Percentiles rank a stretch among this genome's conserved stretches.
Conservation (phyloP, 2,329 filamentous ascomycete genomes). For the Alternaria sp. region DNA sequence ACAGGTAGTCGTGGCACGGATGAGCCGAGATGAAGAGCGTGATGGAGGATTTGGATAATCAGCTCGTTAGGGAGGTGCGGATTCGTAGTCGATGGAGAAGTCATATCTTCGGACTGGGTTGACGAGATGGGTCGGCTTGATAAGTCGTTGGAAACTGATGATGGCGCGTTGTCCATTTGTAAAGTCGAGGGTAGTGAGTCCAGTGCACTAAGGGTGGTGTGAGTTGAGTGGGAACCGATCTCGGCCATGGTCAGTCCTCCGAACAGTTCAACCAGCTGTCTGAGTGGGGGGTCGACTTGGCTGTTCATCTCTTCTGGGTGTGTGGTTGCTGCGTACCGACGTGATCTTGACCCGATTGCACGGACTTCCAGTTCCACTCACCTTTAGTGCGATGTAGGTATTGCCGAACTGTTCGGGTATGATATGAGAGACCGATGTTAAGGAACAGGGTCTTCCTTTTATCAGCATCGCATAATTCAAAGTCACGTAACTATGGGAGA, state of each 20-base stretch:
- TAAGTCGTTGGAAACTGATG: not conserved
- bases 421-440: not conserved
- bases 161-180: not conserved
- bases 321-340: not conserved
- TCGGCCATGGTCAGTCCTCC: not conserved
- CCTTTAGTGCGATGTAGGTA: not conserved
- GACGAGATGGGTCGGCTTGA: not conserved
- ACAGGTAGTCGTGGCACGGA: not conserved
- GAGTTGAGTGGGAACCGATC: not conserved
- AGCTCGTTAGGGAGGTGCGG: not conserved
- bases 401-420: not conserved
- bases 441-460: not conserved
- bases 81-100: not conserved
- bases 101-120: not conserved
- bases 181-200: not conserved
- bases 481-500: not conserved
- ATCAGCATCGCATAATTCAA: not conserved
- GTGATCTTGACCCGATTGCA: not conserved
- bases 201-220: not conserved
- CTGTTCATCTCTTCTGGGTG: not conserved
- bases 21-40: not conserved
- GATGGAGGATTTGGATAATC: not conserved
- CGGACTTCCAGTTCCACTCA: not conserved
- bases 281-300: not conserved
- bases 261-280: not conserved